Percentiles rank a stretch among this genome's conserved stretches.
phyloP scores from a whole-genome alignment of 305 asterid species.

The Salvia sclarea region DNA sequence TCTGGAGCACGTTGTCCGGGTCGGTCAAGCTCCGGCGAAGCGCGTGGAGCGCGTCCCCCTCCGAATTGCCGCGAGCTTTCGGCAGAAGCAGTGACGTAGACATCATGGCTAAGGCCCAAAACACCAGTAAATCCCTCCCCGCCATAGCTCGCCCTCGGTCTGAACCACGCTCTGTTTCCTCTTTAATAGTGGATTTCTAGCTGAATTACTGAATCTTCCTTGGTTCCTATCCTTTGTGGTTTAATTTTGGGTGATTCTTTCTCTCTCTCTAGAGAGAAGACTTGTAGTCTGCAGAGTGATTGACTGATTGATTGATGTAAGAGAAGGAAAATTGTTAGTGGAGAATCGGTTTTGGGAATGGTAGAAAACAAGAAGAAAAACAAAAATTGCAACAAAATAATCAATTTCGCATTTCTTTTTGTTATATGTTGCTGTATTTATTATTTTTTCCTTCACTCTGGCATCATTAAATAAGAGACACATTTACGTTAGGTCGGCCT shows the following conservation, averaged over 20 bases:
- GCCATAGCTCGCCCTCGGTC: constrained; percentile 38
- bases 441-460: no score
- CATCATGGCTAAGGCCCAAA: constrained; percentile 37
- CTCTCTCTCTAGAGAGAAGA: constrained; percentile 6
- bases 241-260: constrained; percentile 10
- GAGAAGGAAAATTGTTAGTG: constrained; percentile 31
- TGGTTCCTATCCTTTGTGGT: not conserved
- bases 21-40: constrained; percentile 85
- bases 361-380: constrained; percentile 11
- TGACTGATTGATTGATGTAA: constrained; percentile 38
- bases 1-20: constrained; percentile 83
- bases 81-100: constrained; percentile 38
- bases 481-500: no score
- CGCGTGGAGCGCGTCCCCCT: constrained; percentile 91
- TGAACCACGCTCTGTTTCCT: constrained; percentile 2
- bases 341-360: constrained; percentile 50
- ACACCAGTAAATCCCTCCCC: constrained; percentile 34
- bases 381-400: not conserved
- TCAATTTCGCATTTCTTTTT: not conserved
- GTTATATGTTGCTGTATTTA: no score
- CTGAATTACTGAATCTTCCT: constrained; percentile 1
- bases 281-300: constrained; percentile 30
- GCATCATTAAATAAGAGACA: no score
- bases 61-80: constrained; percentile 64
- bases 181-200: not conserved